Evolutionary conservation across 2,329 filamentous ascomycete genomes (phyloP), one percentile per base, ranked within the genome.

Genomic region (Xylaria digitata): DNA sequence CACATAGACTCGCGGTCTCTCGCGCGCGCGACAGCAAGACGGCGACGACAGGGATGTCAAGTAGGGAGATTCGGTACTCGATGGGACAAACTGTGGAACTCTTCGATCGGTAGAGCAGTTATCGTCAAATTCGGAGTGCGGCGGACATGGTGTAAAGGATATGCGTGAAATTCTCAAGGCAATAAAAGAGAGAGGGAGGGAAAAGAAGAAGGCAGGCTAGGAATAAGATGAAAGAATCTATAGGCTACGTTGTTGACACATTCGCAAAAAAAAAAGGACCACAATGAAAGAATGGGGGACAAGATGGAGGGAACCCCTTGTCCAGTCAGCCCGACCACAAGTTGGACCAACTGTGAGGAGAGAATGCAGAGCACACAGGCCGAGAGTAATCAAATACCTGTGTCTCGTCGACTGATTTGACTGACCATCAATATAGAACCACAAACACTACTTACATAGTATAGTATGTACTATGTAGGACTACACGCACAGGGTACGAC

Each of bases 321-420:
- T 68, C 66, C 26, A 56, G 48, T 62, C 57, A 66, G 62, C 46
- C 66, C 55, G n/a, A n/a, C n/a, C n/a, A n/a, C n/a, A n/a, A n/a
- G n/a, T 5, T 26, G 26, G 40, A 49, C 34, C 45, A 32, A 58
- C 37, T 40, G 34, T 37, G 34, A 37, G 5, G 11, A 37, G 34
- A 37, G 8, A 11, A 37, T 13, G 34, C 34, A 37, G 34, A 43
- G 52, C 17, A 26, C 26, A 26, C 26, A 62, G 48, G 26, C 37
- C 45, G 59, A 64, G 56, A 50, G 30, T 58, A 61, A 56, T 64
- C 43, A 65, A 57, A 67, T 43, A 34, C 32, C 32, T 34, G 9
- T 40, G 34, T 53, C n/a, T 34, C 26, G 52, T 65, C 49, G 58
- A 65, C 49, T 58, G 59, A 63, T 66, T 42, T 17, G 30, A 26